These are phyloP conservation scores for Populus hybrid DNA, from an alignment of 441 rosid genomes.

Conservation along the genomic window DNA sequence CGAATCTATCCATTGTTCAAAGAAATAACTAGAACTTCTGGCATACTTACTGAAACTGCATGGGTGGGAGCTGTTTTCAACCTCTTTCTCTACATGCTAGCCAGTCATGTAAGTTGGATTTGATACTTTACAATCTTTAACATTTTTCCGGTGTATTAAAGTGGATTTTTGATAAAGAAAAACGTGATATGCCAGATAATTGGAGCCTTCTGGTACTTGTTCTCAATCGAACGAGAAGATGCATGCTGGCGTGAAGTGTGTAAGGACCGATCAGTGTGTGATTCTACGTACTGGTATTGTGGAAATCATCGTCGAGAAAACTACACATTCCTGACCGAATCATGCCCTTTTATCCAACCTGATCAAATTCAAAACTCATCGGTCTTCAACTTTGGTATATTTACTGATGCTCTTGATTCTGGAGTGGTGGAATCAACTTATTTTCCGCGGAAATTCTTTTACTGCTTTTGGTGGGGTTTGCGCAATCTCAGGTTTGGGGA, in stretches of 20 bases:
- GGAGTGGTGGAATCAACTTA: no score
- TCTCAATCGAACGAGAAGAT: constrained; percentile 63
- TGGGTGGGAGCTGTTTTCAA: constrained; percentile 89
- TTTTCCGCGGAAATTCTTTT: no score
- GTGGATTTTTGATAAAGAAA: neutral
- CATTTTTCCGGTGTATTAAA: neutral
- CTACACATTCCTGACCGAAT: neutral
- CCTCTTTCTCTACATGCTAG: constrained; percentile 78
- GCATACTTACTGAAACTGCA: constrained; percentile 76
- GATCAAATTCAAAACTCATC: constrained; percentile 27
- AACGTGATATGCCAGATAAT: constrained; percentile 35
- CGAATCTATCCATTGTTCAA: constrained; percentile 51
- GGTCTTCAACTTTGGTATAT: constrained; percentile 78
- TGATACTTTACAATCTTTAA: neutral
- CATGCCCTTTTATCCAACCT: constrained; percentile 44
- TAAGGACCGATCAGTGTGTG: rapidly evolving
- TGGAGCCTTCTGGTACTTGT: constrained; percentile 89
- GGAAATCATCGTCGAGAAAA: neutral
- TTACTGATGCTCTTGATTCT: constrained; percentile 55
- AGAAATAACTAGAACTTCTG: constrained; percentile 67
- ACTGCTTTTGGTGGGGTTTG: constrained; percentile 87
- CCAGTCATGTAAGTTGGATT: constrained; percentile 73
- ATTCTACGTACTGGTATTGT: constrained; percentile 29
- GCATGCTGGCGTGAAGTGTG: constrained; percentile 59
- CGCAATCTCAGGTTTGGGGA: constrained; percentile 71